phyloP scores from a whole-genome alignment of 2,329 filamentous ascomycete genomes.

The Trichoderma harzianum region DNA sequence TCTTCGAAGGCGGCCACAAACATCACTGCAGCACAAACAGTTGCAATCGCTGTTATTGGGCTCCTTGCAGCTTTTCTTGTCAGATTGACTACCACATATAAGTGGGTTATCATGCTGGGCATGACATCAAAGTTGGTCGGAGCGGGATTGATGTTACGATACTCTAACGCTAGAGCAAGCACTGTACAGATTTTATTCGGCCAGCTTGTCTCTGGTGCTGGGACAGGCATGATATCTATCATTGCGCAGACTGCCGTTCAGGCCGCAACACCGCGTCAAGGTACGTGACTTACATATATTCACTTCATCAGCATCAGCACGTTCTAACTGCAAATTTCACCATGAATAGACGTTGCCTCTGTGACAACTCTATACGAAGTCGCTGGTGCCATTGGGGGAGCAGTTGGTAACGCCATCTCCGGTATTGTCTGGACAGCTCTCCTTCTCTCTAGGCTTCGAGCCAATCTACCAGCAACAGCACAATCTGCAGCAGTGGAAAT shows the following conservation, averaged over 20 bases:
- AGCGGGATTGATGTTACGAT: background rate
- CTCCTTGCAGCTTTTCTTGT: background rate
- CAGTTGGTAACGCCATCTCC: background rate
- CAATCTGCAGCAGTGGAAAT: background rate
- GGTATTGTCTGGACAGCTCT: background rate
- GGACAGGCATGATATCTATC: background rate
- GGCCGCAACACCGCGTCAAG: background rate
- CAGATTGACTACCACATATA: background rate
- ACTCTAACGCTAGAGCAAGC: background rate
- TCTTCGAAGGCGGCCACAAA: background rate
- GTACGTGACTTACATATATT: background rate
- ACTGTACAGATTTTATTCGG: background rate
- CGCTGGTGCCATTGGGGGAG: background rate
- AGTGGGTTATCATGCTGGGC: background rate
- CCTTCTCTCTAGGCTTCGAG: background rate
- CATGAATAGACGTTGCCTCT: background rate
- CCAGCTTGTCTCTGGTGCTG: background rate
- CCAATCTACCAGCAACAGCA: background rate
- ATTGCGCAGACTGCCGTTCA: background rate
- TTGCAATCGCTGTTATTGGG: background rate
- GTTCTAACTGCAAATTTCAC: background rate
- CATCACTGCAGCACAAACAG: background rate
- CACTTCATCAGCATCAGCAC: background rate
- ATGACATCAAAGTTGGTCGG: background rate
- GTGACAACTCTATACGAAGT: background rate